Conservation (phyloP, 2,329 filamentous ascomycete species). For the Cadophora gregata region DNA sequence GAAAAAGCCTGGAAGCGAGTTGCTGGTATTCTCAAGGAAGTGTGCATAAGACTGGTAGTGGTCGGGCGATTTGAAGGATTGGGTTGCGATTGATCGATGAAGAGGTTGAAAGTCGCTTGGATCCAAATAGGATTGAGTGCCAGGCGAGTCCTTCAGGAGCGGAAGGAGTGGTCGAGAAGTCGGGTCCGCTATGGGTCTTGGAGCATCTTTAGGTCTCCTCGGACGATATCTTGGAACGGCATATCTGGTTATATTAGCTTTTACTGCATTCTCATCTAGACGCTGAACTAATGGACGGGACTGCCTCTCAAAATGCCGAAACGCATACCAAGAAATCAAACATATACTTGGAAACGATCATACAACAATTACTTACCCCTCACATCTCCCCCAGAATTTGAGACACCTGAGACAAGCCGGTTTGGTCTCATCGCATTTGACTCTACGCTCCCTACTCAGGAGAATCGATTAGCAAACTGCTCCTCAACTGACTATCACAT, state of each 20-base stretch:
- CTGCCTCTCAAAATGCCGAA: neutral
- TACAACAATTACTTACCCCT: conserved; percentile 5
- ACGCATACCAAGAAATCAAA: neutral
- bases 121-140: neutral
- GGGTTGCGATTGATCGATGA: neutral
- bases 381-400: conserved; percentile 22
- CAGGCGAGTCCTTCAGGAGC: neutral
- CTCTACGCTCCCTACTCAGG: conserved; percentile 10
- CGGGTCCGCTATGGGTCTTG: neutral
- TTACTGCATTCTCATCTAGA: neutral
- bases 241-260: neutral
- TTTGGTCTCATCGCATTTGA: conserved; percentile 21
- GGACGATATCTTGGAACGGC: neutral
- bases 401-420: conserved; percentile 20
- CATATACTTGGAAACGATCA: neutral
- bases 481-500: neutral
- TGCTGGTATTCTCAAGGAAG: conserved; percentile 1
- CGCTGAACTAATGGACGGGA: too few relatives aligned
- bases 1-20: conserved; percentile 16
- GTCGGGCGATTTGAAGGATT: neutral
- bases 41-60: conserved; percentile 14
- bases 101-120: neutral
- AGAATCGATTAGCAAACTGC: neutral
- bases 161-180: neutral
- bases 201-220: neutral